A percentile compares a stretch with the other conserved stretches of the same genome.
phyloP scores from a whole-genome alignment of 1,284 basidiomycete genomes.

The Leccinum laetum region DNA sequence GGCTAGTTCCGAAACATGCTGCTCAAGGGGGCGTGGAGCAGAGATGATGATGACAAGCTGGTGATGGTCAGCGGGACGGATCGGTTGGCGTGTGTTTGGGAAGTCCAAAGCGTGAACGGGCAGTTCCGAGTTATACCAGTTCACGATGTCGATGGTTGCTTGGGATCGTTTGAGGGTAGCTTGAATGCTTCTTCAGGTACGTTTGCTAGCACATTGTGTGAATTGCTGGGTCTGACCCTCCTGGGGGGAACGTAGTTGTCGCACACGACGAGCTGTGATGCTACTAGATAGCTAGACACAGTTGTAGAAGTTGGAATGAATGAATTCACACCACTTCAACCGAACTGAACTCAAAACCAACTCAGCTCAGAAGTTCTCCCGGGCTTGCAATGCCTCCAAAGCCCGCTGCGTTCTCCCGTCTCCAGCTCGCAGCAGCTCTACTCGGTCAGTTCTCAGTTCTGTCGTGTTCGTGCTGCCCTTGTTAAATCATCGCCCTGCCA shows the following conservation, averaged over 20 bases:
- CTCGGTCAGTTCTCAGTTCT: constrained; percentile 50
- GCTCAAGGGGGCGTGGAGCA: constrained; percentile 80
- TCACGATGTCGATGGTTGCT: too few relatives aligned
- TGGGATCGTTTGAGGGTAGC: too few relatives aligned
- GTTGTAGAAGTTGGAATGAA: too few relatives aligned
- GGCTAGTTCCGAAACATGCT: constrained; percentile 86
- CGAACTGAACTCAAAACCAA: not conserved
- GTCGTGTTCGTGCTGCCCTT: not conserved
- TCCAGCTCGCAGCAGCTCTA: constrained; percentile 78
- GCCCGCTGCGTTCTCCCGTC: constrained; percentile 68
- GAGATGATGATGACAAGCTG: constrained; percentile 67
- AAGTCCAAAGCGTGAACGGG: constrained; percentile 70
- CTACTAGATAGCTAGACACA: not conserved
- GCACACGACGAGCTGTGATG: constrained; percentile 50
- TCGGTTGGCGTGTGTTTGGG: constrained; percentile 90
- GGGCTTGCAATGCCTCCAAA: constrained; percentile 27
- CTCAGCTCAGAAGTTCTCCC: not conserved
- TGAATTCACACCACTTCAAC: constrained; percentile 4
- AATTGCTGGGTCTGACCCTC: too few relatives aligned
- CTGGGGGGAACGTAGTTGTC: constrained; percentile 41
- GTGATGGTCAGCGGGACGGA: constrained; percentile 82
- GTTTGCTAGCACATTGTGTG: too few relatives aligned
- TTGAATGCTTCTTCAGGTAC: too few relatives aligned
- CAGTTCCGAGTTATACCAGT: constrained; percentile 77
- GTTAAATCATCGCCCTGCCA: constrained; percentile 28